Percentiles rank a stretch among this genome's conserved stretches.
Conservation (phyloP, 371 early-diverging fungal genomes). For the Circinella umbellata region DNA sequence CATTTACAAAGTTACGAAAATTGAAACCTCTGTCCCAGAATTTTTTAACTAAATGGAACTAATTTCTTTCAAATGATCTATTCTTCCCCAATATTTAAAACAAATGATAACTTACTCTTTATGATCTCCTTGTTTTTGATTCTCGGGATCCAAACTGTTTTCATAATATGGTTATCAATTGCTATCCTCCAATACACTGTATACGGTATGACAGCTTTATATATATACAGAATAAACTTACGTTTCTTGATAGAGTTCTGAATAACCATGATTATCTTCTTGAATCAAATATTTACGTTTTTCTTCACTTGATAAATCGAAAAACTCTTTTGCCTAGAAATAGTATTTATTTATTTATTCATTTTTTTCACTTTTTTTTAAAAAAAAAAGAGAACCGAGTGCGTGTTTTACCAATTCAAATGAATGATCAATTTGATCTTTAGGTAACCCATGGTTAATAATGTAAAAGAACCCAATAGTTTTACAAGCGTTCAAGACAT, state of each 20-base stretch:
- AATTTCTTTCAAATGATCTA: too few relatives aligned
- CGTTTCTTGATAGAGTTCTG: conserved; percentile 46
- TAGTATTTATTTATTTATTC: conserved; percentile 21
- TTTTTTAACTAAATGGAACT: too few relatives aligned
- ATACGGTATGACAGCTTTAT: too few relatives aligned
- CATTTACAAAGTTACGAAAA: conserved; percentile 52
- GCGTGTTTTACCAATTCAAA: conserved; percentile 48
- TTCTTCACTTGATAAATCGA: conserved; percentile 44
- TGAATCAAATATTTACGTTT: conserved; percentile 41
- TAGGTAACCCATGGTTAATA: conserved; percentile 59
- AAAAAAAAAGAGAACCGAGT: background rate
- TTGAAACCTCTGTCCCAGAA: conserved; percentile 57
- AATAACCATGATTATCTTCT: conserved; percentile 49
- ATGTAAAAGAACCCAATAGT: conserved; percentile 71
- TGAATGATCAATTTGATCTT: conserved; percentile 52
- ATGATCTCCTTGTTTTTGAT: conserved; percentile 62
- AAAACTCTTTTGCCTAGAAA: conserved; percentile 54
- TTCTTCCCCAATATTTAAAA: too few relatives aligned
- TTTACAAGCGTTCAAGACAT: conserved; percentile 56
- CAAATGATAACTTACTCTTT: conserved; percentile 57
- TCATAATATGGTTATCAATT: too few relatives aligned
- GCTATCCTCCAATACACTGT: too few relatives aligned
- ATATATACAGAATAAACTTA: conserved; percentile 15
- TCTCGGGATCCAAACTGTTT: conserved; percentile 55
- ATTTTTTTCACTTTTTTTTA: background rate